Base-by-base conservation (phyloP, 2,329 filamentous ascomycete species). In the Exophiala aquamarina region DNA sequence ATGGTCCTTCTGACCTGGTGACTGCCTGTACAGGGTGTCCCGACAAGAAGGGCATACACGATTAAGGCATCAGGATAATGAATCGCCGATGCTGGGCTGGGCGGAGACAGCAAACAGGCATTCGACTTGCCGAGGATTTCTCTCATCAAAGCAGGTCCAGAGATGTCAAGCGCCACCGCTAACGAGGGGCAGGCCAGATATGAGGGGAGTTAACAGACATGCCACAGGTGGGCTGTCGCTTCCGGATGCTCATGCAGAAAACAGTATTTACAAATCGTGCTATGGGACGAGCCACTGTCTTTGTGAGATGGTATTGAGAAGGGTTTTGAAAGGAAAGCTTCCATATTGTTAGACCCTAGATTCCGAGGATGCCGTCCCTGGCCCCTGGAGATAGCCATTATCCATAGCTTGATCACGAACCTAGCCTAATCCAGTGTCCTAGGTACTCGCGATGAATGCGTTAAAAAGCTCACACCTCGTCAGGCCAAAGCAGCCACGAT, bases 401-500 rank as follows among this genome's bases (percentile, higher is more conserved):
- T 26, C 23, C 23, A 26, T 26, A 26, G 11, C 11, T 6, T 6
- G 23, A 26, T 11, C 6, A 26, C 11, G 11, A 26, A 26, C 23
- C 23, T 6, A 6, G 6, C 11, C 23, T 26, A 26, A 6, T 11
- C 23, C 23, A 26, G 6, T 26, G 6, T 26, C 23, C 23, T 6
- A 6, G 23, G 23, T 11, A 26, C 11, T 26, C 6, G 6, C 6
- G 23, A 11, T 26, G 23, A 26, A 26, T 11, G 23, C 23, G 11
- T 26, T 11, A 26, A 11, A 11, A 26, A 6, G 23, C 6, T 26
- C 23, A 6, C 6, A 26, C 6, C 11, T 6, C 33, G 39, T 31
- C 28, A 31, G 19, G 28, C 36, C 57, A 74, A 55, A 35, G 70
- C 65, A 32, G 49, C 59, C 39, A 72, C 33, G 15, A 75, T 66